Evolutionary conservation across 2,329 filamentous ascomycete species (phyloP), one percentile per base, ranked within the genome.

Genomic region (Beauveria sp.): DNA sequence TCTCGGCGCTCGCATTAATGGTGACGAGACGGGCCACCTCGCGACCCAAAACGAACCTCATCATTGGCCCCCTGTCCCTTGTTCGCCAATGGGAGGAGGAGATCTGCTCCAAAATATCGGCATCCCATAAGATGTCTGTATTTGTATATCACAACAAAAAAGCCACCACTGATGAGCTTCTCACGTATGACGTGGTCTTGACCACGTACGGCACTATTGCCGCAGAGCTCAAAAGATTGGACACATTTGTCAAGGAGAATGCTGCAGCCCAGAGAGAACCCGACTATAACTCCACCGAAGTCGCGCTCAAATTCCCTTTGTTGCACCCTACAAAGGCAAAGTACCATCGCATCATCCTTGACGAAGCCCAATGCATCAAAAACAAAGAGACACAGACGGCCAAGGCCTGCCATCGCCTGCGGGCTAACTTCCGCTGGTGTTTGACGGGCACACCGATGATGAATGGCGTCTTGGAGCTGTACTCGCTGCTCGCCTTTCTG

Each of bases 361-460:
- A 96, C 65, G 91, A 96, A 76, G 91, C 90, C 0, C 92, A 96
- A 68, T 87, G 79, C 14, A 93, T 96, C 66, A 86, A 93, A 28
- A 96, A 96, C 66, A 85, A 86, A 9, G 81, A 83, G 31, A 89
- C 91, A 0, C 89, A 89, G 70, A 85, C 83, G 31, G 85, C 91
- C 1, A 79, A 88, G 62, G 90, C 91, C 1, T 89, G 87, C 14
- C 85, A 80, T 62, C 79, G 77, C 50, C 73, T 96, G 10, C 77
- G 80, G 48, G 87, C 91, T 1, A 82, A 84, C 22, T 90, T 89
- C 49, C 82, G 88, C 66, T 96, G 92, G 92, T 87, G 88, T 2
- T 75, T 95, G 24, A 91, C 89, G 0, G 91, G 90, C 59, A 95
- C 91, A 0, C 91, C 91, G 0, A 93, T 96, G 80, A 95, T 95